Evolutionary conservation across 2,329 filamentous ascomycete species (phyloP), one percentile per base, ranked within the genome.

Genomic region (Purpureocillium takamizusanense): DNA sequence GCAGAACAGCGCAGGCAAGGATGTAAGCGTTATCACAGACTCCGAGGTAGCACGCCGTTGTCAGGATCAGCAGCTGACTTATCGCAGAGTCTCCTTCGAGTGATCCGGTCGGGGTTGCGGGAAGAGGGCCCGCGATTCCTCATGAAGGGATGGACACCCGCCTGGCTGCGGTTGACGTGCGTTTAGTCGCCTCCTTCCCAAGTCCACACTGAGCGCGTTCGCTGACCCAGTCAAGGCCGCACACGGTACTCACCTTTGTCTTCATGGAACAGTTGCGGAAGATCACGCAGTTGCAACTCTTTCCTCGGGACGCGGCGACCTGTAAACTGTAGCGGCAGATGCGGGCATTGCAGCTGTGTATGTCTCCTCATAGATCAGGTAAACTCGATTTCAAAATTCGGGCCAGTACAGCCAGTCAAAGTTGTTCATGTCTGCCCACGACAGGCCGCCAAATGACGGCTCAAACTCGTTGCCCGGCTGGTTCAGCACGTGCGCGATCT

Each of bases 401-500:
- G 65, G 65, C 66, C 65, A 69, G 42, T 71, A 70, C 18, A 77
- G 54, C 69, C 74, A 76, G 43, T 78, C 72, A 55, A 75, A 69
- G 42, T 70, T 72, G 30, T 68, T 67, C 55, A 74, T 68, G 34
- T 81, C 74, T 30, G 79, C 74, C 60, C 76, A 70, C 1, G 73
- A 70, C 8, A 81, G 61, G 44, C 74, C 70, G 6, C 70, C 67
- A 41, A 76, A 66, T 3, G 64, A 67, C 1, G 69, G 63, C 14
- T 76, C 72, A 43, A 82, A 74, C 13, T 72, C 70, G 18, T 76
- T 72, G 4, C 72, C 76, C 1, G 77, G 74, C 44, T 76, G 72
- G 49, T 79, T 81, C 21, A 83, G 67, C 4, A 78, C 76, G 45
- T 82, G 76, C 5, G 76, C 69, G 34, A 83, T 79, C 51, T 84